These are phyloP conservation scores for Corrigiola litoralis DNA, from an alignment of 179 eudicot genomes.

Conservation along the genomic window DNA sequence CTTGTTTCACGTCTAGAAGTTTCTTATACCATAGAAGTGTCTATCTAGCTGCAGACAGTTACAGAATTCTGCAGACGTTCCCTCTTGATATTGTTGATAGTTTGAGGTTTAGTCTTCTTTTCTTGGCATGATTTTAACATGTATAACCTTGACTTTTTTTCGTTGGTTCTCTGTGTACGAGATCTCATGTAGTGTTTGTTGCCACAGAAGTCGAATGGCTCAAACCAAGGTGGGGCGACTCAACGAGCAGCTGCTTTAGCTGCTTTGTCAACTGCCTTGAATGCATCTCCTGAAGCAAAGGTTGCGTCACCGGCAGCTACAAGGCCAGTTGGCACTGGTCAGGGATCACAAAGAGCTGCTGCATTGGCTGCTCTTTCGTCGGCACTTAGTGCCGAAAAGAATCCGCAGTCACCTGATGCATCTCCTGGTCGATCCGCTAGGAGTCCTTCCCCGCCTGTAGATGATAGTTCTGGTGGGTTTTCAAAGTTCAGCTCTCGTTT, in stretches of 20 bases:
- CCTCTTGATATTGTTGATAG: neutral
- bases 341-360: conserved; percentile 96
- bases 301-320: conserved; percentile 33
- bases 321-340: conserved; percentile 39
- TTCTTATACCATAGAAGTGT: neutral
- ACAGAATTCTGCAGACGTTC: neutral
- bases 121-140: neutral
- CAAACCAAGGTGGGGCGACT: conserved; percentile 80
- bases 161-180: neutral
- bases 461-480: conserved; percentile 54
- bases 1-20: no score
- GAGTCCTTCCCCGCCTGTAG: conserved; percentile 53
- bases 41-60: neutral
- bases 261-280: conserved; percentile 88
- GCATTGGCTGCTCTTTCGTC: conserved; percentile 95
- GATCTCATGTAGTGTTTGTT: neutral
- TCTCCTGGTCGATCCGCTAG: conserved; percentile 62
- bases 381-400: conserved; percentile 87
- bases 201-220: conserved; percentile 50
- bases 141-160: neutral
- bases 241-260: conserved; percentile 99
- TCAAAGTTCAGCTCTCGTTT: neutral
- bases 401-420: conserved; percentile 47
- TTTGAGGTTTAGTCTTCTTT: neutral
- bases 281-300: conserved; percentile 54